Base-by-base conservation (phyloP, 164 flowering plant species). In the Dillenia turbinata region DNA sequence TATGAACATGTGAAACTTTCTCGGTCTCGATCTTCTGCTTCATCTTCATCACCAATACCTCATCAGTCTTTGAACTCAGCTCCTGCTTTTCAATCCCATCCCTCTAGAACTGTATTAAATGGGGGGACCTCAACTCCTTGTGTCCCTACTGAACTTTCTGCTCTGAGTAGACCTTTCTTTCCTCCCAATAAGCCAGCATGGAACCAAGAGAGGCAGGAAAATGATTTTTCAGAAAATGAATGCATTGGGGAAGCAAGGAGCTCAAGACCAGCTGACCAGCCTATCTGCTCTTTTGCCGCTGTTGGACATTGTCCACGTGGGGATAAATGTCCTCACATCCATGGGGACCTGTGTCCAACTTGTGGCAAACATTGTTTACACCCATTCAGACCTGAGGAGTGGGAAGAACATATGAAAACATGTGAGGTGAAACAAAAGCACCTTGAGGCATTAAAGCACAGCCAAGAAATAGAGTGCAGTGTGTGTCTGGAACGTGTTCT, bases 401-500 rank as follows among this genome's bases (percentile, higher is more conserved):
- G 90, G 63, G 90, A 92, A 49, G 96, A 89, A 22, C 99, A 95
- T 70, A 54, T 73, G 24, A 76, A 60, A 66, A 58, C 69, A 8
- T 95, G 97, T 77, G 81, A 79, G 78, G 82, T 76, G 69, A 86
- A 76, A 78, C 88, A 85, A 60, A 84, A 76, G 71, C 80, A 83
- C 15, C 80, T 88, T 55, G 93, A 89, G 59, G 85, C 89, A 59
- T 71, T 92, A 55, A 88, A 82, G 72, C 81, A 26, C 47, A 92
- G 99, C 73, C 96, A 95, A 71, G 96, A 92, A 69, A 90, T 95
- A 52, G 99, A 95, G 71, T 95, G 99, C 75, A 76, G 89, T 74
- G 97, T 95, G 26, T 95, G 99, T 73, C 73, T 95, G 55, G 99
- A 95, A 45, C 89, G 88, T 73, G 94, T 95, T 19, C 84, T 92